phyloP scores from a whole-genome alignment of 306 rosid species.

The Senna siamea region DNA sequence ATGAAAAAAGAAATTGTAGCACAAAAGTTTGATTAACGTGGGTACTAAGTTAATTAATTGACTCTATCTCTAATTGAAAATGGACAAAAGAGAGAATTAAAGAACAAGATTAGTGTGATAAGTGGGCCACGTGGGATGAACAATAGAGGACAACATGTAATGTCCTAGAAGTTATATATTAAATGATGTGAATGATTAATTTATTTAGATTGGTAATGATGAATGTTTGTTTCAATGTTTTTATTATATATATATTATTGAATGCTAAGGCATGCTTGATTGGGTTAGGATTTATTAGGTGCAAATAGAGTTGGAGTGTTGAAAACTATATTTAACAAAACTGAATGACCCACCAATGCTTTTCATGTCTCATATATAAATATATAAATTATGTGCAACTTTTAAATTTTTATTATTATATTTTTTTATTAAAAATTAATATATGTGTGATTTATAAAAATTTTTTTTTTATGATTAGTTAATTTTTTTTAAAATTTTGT shows the following conservation, averaged over 20 bases:
- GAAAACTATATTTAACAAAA: background rate
- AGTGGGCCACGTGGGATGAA: conserved; percentile 30
- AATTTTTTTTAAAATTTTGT: too few species aligned
- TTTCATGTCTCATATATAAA: background rate
- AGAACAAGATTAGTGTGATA: background rate
- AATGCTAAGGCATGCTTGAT: background rate
- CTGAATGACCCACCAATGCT: background rate
- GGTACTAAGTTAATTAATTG: background rate
- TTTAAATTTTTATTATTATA: too few species aligned
- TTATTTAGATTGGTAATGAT: background rate
- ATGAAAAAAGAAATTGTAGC: too few species aligned
- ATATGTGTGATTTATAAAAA: too few species aligned
- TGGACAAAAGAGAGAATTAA: background rate
- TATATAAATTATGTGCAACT: too few species aligned
- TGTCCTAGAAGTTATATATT: background rate
- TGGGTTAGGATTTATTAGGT: conserved; percentile 30
- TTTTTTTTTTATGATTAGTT: too few species aligned
- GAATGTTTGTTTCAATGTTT: background rate
- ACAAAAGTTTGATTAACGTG: background rate
- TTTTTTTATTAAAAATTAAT: too few species aligned
- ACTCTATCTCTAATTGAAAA: background rate
- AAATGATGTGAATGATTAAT: background rate
- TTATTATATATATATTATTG: background rate
- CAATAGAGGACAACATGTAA: conserved; percentile 13
- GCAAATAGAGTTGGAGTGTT: background rate